A percentile compares a stretch with the other conserved stretches of the same genome.
Conservation (phyloP, 495 filamentous ascomycete genomes). For the Hypomontagnella monticulosa region DNA sequence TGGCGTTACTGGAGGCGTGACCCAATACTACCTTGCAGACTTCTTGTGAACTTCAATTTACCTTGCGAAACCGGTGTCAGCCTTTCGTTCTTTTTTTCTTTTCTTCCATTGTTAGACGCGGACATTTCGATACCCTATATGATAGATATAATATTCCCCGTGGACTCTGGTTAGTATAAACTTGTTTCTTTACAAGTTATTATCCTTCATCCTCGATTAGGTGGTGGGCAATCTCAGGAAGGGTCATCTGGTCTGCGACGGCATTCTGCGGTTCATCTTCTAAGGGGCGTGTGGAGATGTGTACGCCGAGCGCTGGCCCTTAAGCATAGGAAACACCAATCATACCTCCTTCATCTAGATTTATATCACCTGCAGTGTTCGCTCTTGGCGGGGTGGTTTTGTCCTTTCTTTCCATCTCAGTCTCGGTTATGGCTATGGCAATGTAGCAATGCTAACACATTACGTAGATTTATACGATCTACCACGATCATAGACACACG, state of each 20-base stretch:
- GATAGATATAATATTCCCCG: conserved; percentile 50
- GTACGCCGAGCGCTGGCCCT: conserved; percentile 18
- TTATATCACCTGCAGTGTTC: conserved; percentile 25
- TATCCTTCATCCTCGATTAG: background rate
- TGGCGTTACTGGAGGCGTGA: conserved; percentile 40
- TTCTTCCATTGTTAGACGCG: conserved; percentile 45
- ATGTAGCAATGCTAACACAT: conserved; percentile 25
- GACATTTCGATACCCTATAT: conserved; percentile 51
- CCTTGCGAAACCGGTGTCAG: conserved; percentile 9
- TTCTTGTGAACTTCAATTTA: conserved; percentile 31
- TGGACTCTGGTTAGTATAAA: conserved; percentile 44
- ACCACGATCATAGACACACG: conserved; percentile 14
- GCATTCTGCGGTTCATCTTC: conserved; percentile 19
- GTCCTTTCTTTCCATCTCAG: conserved; percentile 9
- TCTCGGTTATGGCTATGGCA: conserved; percentile 10
- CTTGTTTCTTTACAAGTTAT: conserved; percentile 8
- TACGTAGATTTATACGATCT: conserved; percentile 28
- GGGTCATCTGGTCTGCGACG: conserved; percentile 26
- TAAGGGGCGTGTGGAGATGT: conserved; percentile 30
- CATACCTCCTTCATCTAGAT: conserved; percentile 33
- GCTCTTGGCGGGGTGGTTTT: conserved; percentile 21
- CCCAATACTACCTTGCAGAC: conserved; percentile 26
- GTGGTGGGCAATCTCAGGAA: conserved; percentile 8
- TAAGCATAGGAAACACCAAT: conserved; percentile 18
- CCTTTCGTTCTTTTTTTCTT: conserved; percentile 32